Conservation (phyloP, 306 rosid species). For the Dalbergia cultrata region DNA sequence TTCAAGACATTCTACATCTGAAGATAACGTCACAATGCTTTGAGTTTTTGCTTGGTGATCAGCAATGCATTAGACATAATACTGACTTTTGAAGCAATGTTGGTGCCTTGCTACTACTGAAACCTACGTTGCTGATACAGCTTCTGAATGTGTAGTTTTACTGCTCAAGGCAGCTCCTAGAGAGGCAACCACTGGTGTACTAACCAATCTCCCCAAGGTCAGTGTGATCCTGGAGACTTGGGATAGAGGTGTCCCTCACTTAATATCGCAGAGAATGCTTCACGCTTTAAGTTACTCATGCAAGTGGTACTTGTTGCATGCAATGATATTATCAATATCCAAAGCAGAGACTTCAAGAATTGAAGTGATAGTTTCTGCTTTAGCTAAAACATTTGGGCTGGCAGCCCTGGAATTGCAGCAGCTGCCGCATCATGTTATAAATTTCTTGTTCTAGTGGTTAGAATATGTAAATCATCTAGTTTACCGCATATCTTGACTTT, state of each 20-base stretch:
- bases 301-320: conserved; percentile 78
- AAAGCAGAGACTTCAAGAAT: conserved; percentile 77
- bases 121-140: conserved; percentile 68
- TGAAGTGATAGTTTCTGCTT: conserved; percentile 67
- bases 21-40: conserved; percentile 96
- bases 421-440: conserved; percentile 60
- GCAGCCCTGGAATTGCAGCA: conserved; percentile 92
- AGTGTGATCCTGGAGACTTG: conserved; percentile 76
- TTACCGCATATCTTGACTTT: conserved; percentile 34
- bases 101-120: conserved; percentile 68
- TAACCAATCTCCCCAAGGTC: conserved; percentile 86
- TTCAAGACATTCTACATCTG: conserved; percentile 84
- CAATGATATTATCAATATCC: conserved; percentile 91
- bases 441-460: conserved; percentile 19
- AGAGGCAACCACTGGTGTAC: conserved; percentile 88
- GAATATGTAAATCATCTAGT: not conserved
- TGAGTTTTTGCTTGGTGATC: conserved; percentile 96
- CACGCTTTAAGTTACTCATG: conserved; percentile 87
- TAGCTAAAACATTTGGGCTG: conserved; percentile 72
- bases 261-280: conserved; percentile 72
- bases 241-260: conserved; percentile 62
- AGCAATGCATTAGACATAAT: conserved; percentile 81
- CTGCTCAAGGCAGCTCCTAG: conserved; percentile 91
- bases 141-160: conserved; percentile 86
- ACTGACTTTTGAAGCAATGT: conserved; percentile 83